Base-by-base conservation (phyloP, 192 early-diverging fungal genomes). In the Coemansia sp. region DNA sequence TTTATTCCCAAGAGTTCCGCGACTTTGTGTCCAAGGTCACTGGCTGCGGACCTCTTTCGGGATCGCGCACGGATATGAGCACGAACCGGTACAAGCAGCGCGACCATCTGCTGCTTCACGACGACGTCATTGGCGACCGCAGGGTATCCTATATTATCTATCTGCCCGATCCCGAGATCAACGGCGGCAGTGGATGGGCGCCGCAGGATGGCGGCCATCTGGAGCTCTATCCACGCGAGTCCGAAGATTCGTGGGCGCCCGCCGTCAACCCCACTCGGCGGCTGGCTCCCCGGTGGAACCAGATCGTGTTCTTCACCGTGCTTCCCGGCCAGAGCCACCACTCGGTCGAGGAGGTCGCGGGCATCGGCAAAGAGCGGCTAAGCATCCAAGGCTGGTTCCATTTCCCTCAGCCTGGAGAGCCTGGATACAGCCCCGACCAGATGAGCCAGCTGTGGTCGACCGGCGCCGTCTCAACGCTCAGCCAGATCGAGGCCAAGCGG, bases 361-460 rank as follows among this genome's bases (percentile, higher is more conserved):
- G 65, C n/a, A 82, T 85, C 1, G 71, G 60, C 29, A 71, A 78
- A 46, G 75, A 74, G 55, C 69, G 91, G 39, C 66, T 86, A 23
- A 85, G 83, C 42, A 90, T 90, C 42, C 84, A 83, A 24, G 91
- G 90, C 0, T 90, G 90, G 91, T 93, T 91, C 75, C 90, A 93
- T 60, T 74, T 86, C 34, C 87, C 90, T 23, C 85, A 88, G 74
- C 80, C 80, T 18, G 88, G 85, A 13, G 91, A 92, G 64, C 65
- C 68, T n/a, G 89, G 89, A 0, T 87, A 87, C 62, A 55, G 61
- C 11, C 57, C 68, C 13, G 81, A 79, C 23, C 75, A 80, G 65
- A 75, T 75, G 83, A 82, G 54, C 56, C 60, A 45, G 9, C 58
- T 73, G 46, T 79, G 76, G 76, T 32, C 69, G 13, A 64, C 35